Percentiles rank a stretch among this genome's conserved stretches.
Conservation (phyloP, 2,329 filamentous ascomycete genomes). For the Coleophoma cylindrospora region DNA sequence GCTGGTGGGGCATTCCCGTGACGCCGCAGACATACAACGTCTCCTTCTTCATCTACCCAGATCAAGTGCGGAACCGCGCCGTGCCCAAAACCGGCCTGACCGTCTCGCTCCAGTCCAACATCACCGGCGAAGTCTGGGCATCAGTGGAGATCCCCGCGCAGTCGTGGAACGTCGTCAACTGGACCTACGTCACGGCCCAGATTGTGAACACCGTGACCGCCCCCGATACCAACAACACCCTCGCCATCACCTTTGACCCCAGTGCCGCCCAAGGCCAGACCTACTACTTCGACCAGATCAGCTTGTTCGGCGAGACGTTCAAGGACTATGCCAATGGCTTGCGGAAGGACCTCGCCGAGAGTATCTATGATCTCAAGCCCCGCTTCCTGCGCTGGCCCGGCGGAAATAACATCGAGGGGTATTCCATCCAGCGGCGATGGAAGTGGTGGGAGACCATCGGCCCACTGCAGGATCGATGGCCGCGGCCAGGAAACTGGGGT, state of each 20-base stretch:
- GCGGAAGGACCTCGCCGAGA: conserved; percentile 47
- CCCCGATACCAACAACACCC: conserved; percentile 43
- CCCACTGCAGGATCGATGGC: conserved; percentile 5
- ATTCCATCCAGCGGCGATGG: conserved; percentile 7
- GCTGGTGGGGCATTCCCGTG: conserved; percentile 27
- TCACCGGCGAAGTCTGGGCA: conserved; percentile 21
- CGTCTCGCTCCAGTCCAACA: conserved; percentile 20
- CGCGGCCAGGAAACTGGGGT: conserved; percentile 35
- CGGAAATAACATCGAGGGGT: conserved; percentile 49
- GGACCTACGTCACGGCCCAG: conserved; percentile 12
- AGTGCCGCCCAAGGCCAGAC: conserved; percentile 24
- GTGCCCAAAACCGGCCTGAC: conserved; percentile 13
- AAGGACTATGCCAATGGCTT: conserved; percentile 52
- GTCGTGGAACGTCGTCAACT: conserved; percentile 35
- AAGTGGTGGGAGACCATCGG: conserved; percentile 1
- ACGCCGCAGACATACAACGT: conserved; percentile 23
- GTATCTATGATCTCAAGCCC: conserved; percentile 44
- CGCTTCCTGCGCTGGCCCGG: conserved; percentile 60
- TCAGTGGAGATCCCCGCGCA: conserved; percentile 17
- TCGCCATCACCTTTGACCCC: conserved; percentile 48
- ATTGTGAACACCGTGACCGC: conserved; percentile 10
- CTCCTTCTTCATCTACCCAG: conserved; percentile 30
- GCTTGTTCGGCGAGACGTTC: conserved; percentile 54
- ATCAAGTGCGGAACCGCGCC: conserved; percentile 15
- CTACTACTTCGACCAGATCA: conserved; percentile 52